Evolutionary conservation across 108 stramenopile species (phyloP), one percentile per base, ranked within the genome.

Genomic region (Pelagomonas calceolata): DNA sequence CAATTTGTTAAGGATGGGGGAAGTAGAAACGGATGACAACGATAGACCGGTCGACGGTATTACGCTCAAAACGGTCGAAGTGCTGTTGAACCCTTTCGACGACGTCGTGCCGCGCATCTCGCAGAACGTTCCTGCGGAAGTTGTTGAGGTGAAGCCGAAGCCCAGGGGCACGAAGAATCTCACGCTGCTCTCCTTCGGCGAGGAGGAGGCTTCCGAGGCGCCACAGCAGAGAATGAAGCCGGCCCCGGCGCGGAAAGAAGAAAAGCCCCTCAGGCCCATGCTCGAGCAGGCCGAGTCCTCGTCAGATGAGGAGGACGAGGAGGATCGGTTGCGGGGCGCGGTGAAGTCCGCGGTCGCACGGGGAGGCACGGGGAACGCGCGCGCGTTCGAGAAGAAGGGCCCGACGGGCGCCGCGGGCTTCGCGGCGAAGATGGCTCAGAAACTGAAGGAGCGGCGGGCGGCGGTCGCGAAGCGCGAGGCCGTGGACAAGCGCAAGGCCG

Each of bases 1-100:
- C 80, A 98, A 98, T 79, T 89, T 91, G 18, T 70, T 95, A 45
- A 80, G 93, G 10, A 92, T 95, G 60, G 93, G 92, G 10, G 86
- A 86, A 34, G 84, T 83, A 17, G 90, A 90, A 37, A 79, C 85
- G 10, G 82, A 70, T 65, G 79, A 34, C 63, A 83, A 89, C 39
- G 90, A 90, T 10, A 70, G 67, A 74, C 85, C 51, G 66, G 81
- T 69, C 51, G 76, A 66, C 30, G 60, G 46, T 66, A 72, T 72
- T 79, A 71, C 82, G 32, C 86, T 98, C 30, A 73, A 69, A 35
- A 71, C 80, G 29, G 86, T 89, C 51, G 90, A 90, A 67, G 90
- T 98, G 30, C 72, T 93, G 66, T 75, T 85, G 30, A 91, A 92
- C 78, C 92, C 91, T 21, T 90, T 95, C 67, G 73, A 87, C 26